A percentile compares a stretch with the other conserved stretches of the same genome.
These are phyloP conservation scores for Scleromitrula shiraiana DNA, from an alignment of 2,329 filamentous ascomycete genomes.

Conservation along the genomic window DNA sequence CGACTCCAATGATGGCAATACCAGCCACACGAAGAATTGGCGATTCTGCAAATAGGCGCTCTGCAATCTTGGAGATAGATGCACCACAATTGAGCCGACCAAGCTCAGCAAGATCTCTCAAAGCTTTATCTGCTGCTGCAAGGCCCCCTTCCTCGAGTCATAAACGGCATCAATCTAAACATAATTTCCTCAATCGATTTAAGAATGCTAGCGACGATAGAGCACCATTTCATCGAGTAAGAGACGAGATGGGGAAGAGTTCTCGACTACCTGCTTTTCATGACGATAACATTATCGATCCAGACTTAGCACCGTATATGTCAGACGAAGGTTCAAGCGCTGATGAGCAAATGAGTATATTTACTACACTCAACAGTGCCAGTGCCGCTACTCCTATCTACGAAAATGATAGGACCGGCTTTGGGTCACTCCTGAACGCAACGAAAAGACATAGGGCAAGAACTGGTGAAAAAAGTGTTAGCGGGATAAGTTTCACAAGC, in stretches of 20 bases:
- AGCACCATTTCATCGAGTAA: slow-evolving; percentile 75
- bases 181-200: slow-evolving; percentile 71
- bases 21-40: slow-evolving; percentile 57
- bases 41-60: slow-evolving; percentile 74
- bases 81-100: slow-evolving; percentile 76
- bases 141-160: slow-evolving; percentile 78
- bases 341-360: slow-evolving; percentile 83
- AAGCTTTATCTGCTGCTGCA: slow-evolving; percentile 54
- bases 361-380: slow-evolving; percentile 63
- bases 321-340: slow-evolving; percentile 90
- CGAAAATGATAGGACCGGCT: slow-evolving; percentile 64
- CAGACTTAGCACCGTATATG: slow-evolving; percentile 89
- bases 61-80: slow-evolving; percentile 85
- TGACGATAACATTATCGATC: slow-evolving; percentile 97
- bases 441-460: slow-evolving; percentile 68
- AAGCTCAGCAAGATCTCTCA: slow-evolving; percentile 85
- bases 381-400: slow-evolving; percentile 56
- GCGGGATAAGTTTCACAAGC: slow-evolving; percentile 59
- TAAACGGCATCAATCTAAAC: slow-evolving; percentile 79
- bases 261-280: slow-evolving; percentile 83
- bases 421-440: slow-evolving; percentile 63
- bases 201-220: slow-evolving; percentile 68
- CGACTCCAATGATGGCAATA: slow-evolving; percentile 65
- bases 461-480: slow-evolving; percentile 65
- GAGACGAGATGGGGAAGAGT: slow-evolving; percentile 57